These are phyloP conservation scores for Pseudodiploospora longispora DNA, from an alignment of 2,329 filamentous ascomycete species.

Conservation along the genomic window DNA sequence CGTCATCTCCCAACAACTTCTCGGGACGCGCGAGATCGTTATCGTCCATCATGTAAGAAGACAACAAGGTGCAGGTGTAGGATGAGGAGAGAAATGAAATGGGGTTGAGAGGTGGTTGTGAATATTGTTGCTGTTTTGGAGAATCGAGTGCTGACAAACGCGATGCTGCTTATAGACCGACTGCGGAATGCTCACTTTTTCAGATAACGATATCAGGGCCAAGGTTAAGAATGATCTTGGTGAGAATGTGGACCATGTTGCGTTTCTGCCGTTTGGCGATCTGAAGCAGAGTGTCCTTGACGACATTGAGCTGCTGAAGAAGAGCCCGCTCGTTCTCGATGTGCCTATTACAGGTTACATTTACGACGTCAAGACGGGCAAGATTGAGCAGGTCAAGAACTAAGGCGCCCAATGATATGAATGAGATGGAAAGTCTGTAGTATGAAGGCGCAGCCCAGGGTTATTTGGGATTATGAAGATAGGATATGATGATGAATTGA, in stretches of 20 bases:
- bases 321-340: conserved; percentile 50
- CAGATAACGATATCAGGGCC: conserved; percentile 46
- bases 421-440: too few relatives aligned
- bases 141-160: too few relatives aligned
- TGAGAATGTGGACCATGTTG: conserved; percentile 39
- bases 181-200: conserved; percentile 59
- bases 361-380: conserved; percentile 70
- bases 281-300: conserved; percentile 55
- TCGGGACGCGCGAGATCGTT: conserved; percentile 68
- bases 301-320: conserved; percentile 57
- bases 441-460: too few relatives aligned
- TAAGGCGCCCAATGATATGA: background rate
- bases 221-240: conserved; percentile 54
- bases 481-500: too few relatives aligned
- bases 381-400: conserved; percentile 24
- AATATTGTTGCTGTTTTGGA: too few relatives aligned
- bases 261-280: conserved; percentile 62
- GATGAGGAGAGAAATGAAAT: too few relatives aligned
- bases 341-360: conserved; percentile 64
- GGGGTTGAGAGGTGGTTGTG: too few relatives aligned
- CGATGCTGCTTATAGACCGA: conserved; percentile 21
- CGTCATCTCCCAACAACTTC: conserved; percentile 69
- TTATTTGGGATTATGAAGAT: too few relatives aligned
- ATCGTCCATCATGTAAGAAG: conserved; percentile 55
- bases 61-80: too few relatives aligned